Conservation (phyloP, 1,284 basidiomycete genomes). For the Wolfiporia cocos region DNA sequence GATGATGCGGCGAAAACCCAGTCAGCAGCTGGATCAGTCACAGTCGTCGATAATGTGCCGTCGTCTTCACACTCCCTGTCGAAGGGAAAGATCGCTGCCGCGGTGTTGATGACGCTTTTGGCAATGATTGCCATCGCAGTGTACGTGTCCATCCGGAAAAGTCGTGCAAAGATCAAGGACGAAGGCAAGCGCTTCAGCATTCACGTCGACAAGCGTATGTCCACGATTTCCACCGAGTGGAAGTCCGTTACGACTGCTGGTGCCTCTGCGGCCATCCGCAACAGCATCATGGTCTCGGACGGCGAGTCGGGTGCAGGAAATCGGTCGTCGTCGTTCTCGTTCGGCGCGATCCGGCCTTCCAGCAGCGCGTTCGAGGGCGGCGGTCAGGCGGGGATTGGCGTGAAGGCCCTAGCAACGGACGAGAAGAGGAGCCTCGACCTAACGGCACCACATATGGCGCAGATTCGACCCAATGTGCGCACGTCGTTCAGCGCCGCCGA, state of each 20-base stretch:
- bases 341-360: slow-evolving; percentile 47
- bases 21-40: slow-evolving; percentile 13
- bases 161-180: slow-evolving; percentile 47
- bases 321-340: slow-evolving; percentile 48
- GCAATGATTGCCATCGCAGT: slow-evolving; percentile 42
- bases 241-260: slow-evolving; percentile 67
- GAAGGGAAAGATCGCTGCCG: slow-evolving; percentile 72
- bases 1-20: slow-evolving; percentile 37
- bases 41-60: slow-evolving; percentile 29
- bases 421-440: slow-evolving; percentile 13
- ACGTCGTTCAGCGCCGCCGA: slow-evolving; percentile 20
- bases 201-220: slow-evolving; percentile 78
- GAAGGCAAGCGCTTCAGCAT: slow-evolving; percentile 67
- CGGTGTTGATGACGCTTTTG: slow-evolving; percentile 69
- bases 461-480: slow-evolving; percentile 45
- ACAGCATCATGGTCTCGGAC: slow-evolving; percentile 51
- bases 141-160: slow-evolving; percentile 43
- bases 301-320: slow-evolving; percentile 23
- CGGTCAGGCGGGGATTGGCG: slow-evolving; percentile 39
- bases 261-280: slow-evolving; percentile 66
- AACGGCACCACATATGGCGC: slow-evolving; percentile 37
- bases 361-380: slow-evolving; percentile 42
- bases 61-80: slow-evolving; percentile 32
- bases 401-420: slow-evolving; percentile 20
- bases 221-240: slow-evolving; percentile 73